A percentile compares a stretch with the other conserved stretches of the same genome.
phyloP scores from a whole-genome alignment of 2,329 filamentous ascomycete genomes.

The Botryosphaeria dothidea region DNA sequence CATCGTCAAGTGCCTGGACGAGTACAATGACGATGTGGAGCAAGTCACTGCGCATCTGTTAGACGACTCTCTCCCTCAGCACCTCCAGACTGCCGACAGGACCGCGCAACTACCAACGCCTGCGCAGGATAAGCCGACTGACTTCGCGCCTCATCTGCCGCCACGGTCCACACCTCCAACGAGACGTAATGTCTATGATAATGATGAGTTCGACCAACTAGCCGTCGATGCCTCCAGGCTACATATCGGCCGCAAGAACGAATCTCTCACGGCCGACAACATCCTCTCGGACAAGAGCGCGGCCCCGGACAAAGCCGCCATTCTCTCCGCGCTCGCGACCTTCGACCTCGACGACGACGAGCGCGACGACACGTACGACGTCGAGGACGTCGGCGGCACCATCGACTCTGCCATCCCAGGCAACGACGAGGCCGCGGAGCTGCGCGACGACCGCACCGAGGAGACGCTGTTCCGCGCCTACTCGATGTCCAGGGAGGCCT shows the following conservation, averaged over 20 bases:
- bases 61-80: conserved; percentile 70
- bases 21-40: conserved; percentile 76
- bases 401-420: conserved; percentile 64
- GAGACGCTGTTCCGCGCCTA: conserved; percentile 73
- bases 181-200: conserved; percentile 72
- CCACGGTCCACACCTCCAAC: conserved; percentile 59
- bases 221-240: conserved; percentile 66
- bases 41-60: conserved; percentile 79
- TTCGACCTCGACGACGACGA: conserved; percentile 97
- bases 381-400: conserved; percentile 85
- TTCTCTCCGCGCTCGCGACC: conserved; percentile 80
- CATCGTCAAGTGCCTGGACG: conserved; percentile 74
- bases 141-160: conserved; percentile 45
- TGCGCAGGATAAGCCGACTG: not conserved
- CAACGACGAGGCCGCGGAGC: conserved; percentile 56
- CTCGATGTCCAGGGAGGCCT: conserved; percentile 63
- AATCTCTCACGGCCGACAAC: conserved; percentile 67
- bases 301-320: conserved; percentile 77
- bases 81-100: conserved; percentile 66
- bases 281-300: conserved; percentile 65
- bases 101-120: conserved; percentile 59
- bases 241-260: conserved; percentile 74
- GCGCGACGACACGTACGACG: conserved; percentile 94
- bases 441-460: conserved; percentile 62
- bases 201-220: conserved; percentile 76